Conservation (phyloP, 164 flowering plant species). For the Piper betle region DNA sequence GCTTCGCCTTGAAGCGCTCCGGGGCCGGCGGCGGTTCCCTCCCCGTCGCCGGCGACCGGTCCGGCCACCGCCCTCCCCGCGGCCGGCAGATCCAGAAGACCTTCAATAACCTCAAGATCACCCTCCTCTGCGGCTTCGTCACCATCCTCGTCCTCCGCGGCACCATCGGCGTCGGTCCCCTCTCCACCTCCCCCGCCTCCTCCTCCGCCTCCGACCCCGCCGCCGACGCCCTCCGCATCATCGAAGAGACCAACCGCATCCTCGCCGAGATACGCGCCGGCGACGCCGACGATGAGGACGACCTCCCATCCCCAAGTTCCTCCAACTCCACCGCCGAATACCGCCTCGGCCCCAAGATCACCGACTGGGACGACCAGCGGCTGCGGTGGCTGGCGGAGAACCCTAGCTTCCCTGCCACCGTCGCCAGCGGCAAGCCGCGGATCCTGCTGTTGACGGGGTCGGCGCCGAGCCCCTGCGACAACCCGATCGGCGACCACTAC, state of each 20-base stretch:
- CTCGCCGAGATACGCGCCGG: constrained; percentile 76
- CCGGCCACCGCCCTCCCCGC: constrained; percentile 17
- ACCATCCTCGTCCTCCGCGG: constrained; percentile 88
- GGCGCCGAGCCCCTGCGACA: constrained; percentile 79
- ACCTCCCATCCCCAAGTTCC: constrained; percentile 26
- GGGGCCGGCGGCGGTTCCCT: constrained; percentile 14
- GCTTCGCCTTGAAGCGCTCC: constrained; percentile 33
- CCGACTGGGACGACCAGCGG: constrained; percentile 52
- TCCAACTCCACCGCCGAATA: constrained; percentile 39
- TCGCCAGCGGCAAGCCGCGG: constrained; percentile 34
- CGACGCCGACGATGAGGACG: constrained; percentile 37
- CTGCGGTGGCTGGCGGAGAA: constrained; percentile 47
- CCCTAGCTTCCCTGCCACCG: constrained; percentile 42
- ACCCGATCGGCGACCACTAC: constrained; percentile 82
- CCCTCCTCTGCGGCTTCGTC: constrained; percentile 77
- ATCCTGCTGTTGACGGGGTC: constrained; percentile 73
- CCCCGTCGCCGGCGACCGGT: constrained; percentile 15
- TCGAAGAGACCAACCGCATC: constrained; percentile 52
- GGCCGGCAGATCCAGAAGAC: constrained; percentile 73
- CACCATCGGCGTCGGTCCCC: constrained; percentile 64
- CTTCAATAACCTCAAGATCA: constrained; percentile 80
- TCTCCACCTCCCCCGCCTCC: constrained; percentile 15
- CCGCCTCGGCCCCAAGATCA: constrained; percentile 57
- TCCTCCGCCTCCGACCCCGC: constrained; percentile 25
- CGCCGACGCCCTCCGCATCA: constrained; percentile 30